Percentiles rank a stretch among this genome's conserved stretches.
phyloP scores from a whole-genome alignment of 2,329 filamentous ascomycete species.

The Pyrenochaeta sp. region DNA sequence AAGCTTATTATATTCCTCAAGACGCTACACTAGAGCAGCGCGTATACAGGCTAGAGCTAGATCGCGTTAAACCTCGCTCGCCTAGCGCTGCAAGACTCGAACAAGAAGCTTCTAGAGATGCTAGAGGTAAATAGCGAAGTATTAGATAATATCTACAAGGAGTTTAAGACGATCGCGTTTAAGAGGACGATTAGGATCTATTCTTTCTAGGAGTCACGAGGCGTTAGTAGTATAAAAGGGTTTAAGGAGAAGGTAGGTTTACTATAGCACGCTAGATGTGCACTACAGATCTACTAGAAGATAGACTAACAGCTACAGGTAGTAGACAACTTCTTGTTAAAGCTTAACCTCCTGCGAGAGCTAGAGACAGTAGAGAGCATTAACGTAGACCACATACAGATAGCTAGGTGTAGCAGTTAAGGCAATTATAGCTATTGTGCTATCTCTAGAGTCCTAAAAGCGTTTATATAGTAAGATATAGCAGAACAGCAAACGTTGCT shows the following conservation, averaged over 20 bases:
- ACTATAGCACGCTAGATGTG: constrained; percentile 8
- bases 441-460: constrained; percentile 37
- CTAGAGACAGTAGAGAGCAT: constrained; percentile 51
- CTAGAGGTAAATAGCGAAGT: constrained; percentile 48
- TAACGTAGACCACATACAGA: constrained; percentile 52
- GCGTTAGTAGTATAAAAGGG: too few relatives aligned
- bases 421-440: constrained; percentile 42
- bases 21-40: constrained; percentile 51
- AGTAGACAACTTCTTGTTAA: constrained; percentile 52
- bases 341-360: constrained; percentile 42
- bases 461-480: constrained; percentile 21
- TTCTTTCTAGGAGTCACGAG: constrained; percentile 52
- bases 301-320: constrained; percentile 37
- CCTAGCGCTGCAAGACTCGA: too few relatives aligned
- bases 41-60: constrained; percentile 40
- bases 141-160: constrained; percentile 48
- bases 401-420: constrained; percentile 38
- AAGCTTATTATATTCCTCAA: constrained; percentile 50
- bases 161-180: constrained; percentile 40
- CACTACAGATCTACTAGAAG: constrained; percentile 3
- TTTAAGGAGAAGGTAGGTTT: too few relatives aligned
- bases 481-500: constrained; percentile 3
- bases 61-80: constrained; percentile 44
- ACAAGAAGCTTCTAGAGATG: too few relatives aligned
- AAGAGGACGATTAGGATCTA: constrained; percentile 44